Conservation (phyloP, 441 rosid species). For the Populus tomentosa region DNA sequence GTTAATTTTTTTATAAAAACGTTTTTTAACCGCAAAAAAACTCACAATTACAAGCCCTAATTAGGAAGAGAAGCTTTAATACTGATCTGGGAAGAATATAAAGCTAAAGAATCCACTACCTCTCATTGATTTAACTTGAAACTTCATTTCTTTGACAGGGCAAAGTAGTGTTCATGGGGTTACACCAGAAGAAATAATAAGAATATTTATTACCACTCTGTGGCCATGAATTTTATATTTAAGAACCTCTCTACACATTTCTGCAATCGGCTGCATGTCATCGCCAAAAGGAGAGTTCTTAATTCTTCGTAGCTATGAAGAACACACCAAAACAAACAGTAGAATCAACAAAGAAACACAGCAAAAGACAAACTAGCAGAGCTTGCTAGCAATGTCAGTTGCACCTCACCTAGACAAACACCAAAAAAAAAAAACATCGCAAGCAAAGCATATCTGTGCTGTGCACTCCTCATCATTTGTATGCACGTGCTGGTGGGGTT, state of each 20-base stretch:
- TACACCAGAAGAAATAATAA: no score
- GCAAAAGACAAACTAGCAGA: background rate
- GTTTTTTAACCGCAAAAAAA: no score
- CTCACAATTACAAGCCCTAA: no score
- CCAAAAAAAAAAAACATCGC: background rate
- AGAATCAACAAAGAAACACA: background rate
- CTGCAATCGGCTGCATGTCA: background rate
- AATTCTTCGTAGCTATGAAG: background rate
- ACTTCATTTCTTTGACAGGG: no score
- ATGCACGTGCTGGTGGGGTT: conserved; percentile 18
- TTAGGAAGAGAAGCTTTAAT: no score
- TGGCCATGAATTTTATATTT: no score
- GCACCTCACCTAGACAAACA: background rate
- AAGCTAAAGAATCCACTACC: no score
- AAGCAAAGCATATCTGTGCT: background rate
- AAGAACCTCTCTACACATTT: background rate
- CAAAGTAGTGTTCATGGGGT: no score
- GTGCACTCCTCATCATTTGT: conserved; percentile 12
- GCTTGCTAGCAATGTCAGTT: background rate
- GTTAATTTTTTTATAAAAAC: no score
- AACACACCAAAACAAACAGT: background rate
- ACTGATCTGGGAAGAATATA: no score
- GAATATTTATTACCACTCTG: no score
- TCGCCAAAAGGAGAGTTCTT: background rate
- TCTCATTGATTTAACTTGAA: no score